Evolutionary conservation across 2,329 filamentous ascomycete species (phyloP), one percentile per base, ranked within the genome.

Genomic region (Rutstroemia sp.): DNA sequence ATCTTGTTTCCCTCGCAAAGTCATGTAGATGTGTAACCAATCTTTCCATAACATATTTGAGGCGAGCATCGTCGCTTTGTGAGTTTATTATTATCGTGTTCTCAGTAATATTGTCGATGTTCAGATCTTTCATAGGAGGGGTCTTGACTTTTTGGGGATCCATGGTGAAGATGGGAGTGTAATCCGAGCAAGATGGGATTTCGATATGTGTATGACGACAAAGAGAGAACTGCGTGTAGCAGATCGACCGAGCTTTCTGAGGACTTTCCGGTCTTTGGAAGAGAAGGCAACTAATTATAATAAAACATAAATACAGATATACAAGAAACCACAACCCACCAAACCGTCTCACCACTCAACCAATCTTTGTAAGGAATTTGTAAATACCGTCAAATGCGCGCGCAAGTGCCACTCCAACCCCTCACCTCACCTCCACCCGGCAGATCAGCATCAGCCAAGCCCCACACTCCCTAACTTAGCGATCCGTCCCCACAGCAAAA

Each of bases 21-120:
- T 92, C 88, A 71, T 94, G 89, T 1, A 92, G 74, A 71, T 94
- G 88, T 12, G 82, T 81, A 48, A 92, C 86, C 14, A 92, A 78
- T 17, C 86, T 78, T 64, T 87, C 81, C 68, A 92, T 79, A 47
- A 94, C 70, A 69, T 88, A 92, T 60, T 81, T 86, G 59, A 89
- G 73, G 19, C 89, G 80, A 21, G 78, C 74, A 65, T 90, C 77
- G 9, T 75, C 68, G 64, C 82, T 81, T 73, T 85, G 81, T 9
- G 86, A 86, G 73, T 92, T 92, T 71, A 91, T 89, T 47, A 78
- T 76, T 67, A 86, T 78, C 34, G 86, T 84, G 66, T 91, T 90
- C 51, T 86, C 81, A 54, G 88, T 91, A 71, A 91, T 91, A 71
- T 91, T 91, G 67, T 89, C 86, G 62, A 86, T 86, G 1, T 84